These are phyloP conservation scores for Asterophora parasitica DNA, from an alignment of 768 basidiomycete genomes.

Conservation along the genomic window DNA sequence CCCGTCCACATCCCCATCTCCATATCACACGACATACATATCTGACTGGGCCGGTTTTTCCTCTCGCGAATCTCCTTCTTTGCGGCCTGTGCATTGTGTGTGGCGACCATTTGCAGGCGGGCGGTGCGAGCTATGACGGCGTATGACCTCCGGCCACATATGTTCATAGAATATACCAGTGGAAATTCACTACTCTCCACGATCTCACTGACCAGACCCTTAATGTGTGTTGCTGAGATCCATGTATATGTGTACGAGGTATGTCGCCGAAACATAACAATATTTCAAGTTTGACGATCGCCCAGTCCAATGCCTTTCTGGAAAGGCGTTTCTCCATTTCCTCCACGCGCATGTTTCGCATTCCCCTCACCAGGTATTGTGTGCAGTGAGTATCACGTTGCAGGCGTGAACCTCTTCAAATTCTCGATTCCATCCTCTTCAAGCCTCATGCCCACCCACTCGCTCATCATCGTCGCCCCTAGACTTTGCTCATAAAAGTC, in stretches of 20 bases:
- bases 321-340: background rate
- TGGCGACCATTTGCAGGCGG: slow-evolving; percentile 48
- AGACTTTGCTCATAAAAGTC: slow-evolving; percentile 87
- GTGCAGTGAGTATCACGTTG: background rate
- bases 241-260: slow-evolving; percentile 2
- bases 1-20: background rate
- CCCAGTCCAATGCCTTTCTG: too few relatives aligned
- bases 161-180: slow-evolving; percentile 1
- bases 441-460: slow-evolving; percentile 88
- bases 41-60: slow-evolving; percentile 6
- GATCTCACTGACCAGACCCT: too few relatives aligned
- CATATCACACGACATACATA: background rate
- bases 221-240: too few relatives aligned
- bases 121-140: slow-evolving; percentile 87
- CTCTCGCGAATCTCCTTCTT: background rate
- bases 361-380: background rate
- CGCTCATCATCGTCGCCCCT: slow-evolving; percentile 71
- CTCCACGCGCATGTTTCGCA: too few relatives aligned
- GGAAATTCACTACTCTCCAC: slow-evolving; percentile 3
- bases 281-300: too few relatives aligned
- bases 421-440: slow-evolving; percentile 62
- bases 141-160: slow-evolving; percentile 37
- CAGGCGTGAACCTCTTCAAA: slow-evolving; percentile 41
- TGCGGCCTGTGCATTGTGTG: slow-evolving; percentile 10
- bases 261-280: slow-evolving; percentile 10